Evolutionary conservation across 495 filamentous ascomycete genomes (phyloP).

Genomic region (Entonaema liquescens): DNA sequence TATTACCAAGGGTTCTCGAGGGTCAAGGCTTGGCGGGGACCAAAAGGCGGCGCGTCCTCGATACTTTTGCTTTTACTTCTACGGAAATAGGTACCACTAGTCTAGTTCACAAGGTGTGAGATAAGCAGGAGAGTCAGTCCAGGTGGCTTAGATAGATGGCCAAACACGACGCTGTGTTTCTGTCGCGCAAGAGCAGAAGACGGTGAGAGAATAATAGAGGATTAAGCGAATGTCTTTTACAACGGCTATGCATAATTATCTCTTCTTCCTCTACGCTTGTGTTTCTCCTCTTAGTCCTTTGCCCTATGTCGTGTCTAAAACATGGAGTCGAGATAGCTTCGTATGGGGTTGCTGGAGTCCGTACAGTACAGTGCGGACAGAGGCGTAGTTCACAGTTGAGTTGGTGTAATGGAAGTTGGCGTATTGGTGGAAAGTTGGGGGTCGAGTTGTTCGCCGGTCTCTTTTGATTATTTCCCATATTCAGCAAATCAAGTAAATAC

Average conservation of each 20-base stretch:
- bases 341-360: conserved; percentile 9
- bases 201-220: background rate
- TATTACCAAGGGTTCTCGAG: background rate
- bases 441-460: background rate
- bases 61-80: background rate
- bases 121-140: conserved; percentile 11
- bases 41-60: background rate
- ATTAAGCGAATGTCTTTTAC: background rate
- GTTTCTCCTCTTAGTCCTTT: conserved; percentile 1
- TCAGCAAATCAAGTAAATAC: background rate
- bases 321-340: conserved; percentile 7
- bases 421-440: background rate
- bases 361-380: conserved; percentile 14
- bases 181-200: conserved; percentile 18
- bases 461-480: conserved; percentile 7
- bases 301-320: conserved; percentile 20
- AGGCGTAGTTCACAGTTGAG: background rate
- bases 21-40: background rate
- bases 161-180: conserved; percentile 21
- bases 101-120: conserved; percentile 2
- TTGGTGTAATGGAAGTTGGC: no score
- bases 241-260: background rate
- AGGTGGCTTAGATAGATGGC: no score
- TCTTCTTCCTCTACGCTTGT: background rate
- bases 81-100: background rate